Base-by-base conservation (phyloP, 2,329 filamentous ascomycete genomes). In the Alternaria sp. region DNA sequence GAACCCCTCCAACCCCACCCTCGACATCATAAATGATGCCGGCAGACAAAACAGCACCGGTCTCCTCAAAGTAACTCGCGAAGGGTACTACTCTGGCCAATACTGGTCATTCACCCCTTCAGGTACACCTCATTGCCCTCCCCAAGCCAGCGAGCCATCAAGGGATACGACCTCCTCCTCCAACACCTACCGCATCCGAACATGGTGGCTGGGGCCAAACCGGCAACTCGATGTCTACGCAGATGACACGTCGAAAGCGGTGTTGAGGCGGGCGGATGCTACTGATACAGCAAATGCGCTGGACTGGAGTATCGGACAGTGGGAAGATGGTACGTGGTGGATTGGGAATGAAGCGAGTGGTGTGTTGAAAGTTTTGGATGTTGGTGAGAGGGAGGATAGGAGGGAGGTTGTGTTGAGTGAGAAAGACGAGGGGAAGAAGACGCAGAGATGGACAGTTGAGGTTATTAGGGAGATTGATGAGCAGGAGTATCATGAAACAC, bases 311-410 rank as follows among this genome's bases (percentile, higher is more conserved):
- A 57, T 73, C 16, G 62, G 56, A 50, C 52, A 58, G 3, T 73
- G 68, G 68, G 67, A 64, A 3, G 68, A 73, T 60, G 68, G 68
- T 0, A 72, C 63, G 2, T 72, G 62, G 64, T 59, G 67, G 59
- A 28, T 71, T 16, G 57, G 68, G 56, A 71, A 72, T 57, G 64
- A 57, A 7, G 65, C 57, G 30, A 55, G 55, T 7, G 65, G 67
- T 3, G 60, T 50, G 20, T 38, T 48, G 27, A 49, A 67, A 28
- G 65, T 63, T 40, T 49, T 74, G 18, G 69, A 73, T 44, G 68
- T 67, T 3, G 60, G 63, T 49, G 63, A 71, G 20, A 60, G 59
- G 53, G 62, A 70, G 18, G 63, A 65, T 8, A 59, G 64, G 9
- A 49, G 45, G 25, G 55, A 20, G 18, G 64, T 70, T 7, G 60